Evolutionary conservation across 164 flowering plant genomes (phyloP).

Genomic region (Saururus chinensis): DNA sequence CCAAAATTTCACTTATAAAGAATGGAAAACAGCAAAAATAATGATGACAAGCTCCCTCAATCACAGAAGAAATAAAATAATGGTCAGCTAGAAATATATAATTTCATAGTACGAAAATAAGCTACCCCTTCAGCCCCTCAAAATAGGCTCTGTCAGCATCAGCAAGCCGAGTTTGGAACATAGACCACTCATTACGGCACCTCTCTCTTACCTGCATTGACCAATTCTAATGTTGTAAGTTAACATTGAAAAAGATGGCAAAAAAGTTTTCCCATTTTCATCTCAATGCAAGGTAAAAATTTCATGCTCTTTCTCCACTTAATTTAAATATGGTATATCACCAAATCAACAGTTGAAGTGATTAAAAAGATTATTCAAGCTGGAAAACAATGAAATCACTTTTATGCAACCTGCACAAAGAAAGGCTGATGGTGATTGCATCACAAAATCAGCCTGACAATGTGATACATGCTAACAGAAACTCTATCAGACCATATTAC

Average conservation of each 20-base stretch:
- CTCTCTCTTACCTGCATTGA: constrained; percentile 64
- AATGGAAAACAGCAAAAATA: constrained; percentile 1
- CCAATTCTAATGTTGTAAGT: background rate
- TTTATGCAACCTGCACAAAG: no score
- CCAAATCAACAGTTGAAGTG: background rate
- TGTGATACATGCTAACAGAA: no score
- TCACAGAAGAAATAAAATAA: background rate
- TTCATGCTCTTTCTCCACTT: background rate
- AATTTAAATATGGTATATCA: background rate
- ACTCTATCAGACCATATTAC: no score
- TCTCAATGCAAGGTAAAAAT: background rate
- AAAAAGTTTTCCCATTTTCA: background rate
- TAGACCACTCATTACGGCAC: constrained; percentile 76
- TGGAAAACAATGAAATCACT: background rate
- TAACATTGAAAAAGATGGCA: no score
- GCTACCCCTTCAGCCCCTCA: constrained; percentile 20
- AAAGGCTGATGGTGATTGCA: no score
- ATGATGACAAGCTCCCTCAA: background rate
- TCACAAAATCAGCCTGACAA: no score
- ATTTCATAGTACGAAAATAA: background rate
- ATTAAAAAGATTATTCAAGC: background rate
- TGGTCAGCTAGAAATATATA: background rate
- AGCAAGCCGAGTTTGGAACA: constrained; percentile 59
- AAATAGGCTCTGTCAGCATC: constrained; percentile 59
- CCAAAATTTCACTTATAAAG: constrained; percentile 14